These are phyloP conservation scores for Smittium culicis DNA, from an alignment of 371 early-diverging fungal species.

Conservation along the genomic window DNA sequence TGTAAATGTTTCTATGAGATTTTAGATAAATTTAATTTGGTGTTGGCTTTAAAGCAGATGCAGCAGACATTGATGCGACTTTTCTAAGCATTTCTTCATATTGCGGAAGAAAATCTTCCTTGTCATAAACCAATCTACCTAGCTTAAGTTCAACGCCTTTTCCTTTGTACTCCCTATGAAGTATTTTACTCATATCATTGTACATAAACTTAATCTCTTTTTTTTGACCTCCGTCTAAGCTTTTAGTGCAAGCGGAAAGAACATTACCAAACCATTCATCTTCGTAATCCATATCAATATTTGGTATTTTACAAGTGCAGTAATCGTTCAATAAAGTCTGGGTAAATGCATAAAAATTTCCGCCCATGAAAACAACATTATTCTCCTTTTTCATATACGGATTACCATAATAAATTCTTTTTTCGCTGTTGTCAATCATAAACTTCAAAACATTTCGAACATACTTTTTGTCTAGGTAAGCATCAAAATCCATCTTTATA, in stretches of 20 bases:
- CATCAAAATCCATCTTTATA: conserved; percentile 7
- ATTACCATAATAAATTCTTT: conserved; percentile 7
- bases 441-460: neutral
- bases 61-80: no score
- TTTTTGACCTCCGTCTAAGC: neutral
- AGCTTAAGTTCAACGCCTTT: neutral
- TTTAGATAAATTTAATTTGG: neutral
- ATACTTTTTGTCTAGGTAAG: neutral
- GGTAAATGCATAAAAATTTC: conserved; percentile 4
- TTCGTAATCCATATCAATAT: neutral
- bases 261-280: neutral
- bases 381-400: neutral
- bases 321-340: neutral
- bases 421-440: conserved; percentile 1
- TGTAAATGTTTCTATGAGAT: neutral
- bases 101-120: neutral
- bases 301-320: neutral
- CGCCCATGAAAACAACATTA: neutral
- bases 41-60: no score
- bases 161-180: neutral
- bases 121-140: neutral
- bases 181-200: neutral
- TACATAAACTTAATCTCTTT: neutral
- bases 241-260: neutral
- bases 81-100: neutral